These are phyloP conservation scores for Petunia hybrid DNA, from an alignment of 305 asterid genomes.

Conservation along the genomic window DNA sequence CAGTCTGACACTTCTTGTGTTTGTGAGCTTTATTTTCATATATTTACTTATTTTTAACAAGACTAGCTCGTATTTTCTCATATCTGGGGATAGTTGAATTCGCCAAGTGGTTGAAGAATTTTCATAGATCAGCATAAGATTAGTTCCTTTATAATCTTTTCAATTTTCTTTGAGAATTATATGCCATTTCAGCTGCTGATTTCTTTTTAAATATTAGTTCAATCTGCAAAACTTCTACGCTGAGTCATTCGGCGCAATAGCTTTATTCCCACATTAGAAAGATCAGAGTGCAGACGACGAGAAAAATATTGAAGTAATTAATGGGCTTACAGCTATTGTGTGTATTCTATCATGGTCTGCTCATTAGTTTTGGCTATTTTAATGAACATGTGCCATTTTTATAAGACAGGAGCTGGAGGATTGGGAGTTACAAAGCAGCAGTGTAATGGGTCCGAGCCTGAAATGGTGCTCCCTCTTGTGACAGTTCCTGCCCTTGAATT, in stretches of 20 bases:
- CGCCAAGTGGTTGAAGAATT: not conserved
- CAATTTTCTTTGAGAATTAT: not conserved
- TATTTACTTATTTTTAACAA: not conserved
- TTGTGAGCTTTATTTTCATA: not conserved
- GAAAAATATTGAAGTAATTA: constrained; percentile 1
- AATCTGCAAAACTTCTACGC: not conserved
- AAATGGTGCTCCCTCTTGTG: constrained; percentile 72
- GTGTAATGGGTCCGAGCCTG: constrained; percentile 63
- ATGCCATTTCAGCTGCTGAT: not conserved
- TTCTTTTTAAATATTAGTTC: not conserved
- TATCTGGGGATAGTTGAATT: not conserved
- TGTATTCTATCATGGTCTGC: not conserved
- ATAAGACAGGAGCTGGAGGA: constrained; percentile 58
- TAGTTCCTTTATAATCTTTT: not conserved
- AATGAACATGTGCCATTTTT: constrained; percentile 13
- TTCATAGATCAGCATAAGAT: not conserved
- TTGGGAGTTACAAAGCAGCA: constrained; percentile 64
- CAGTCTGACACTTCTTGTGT: not conserved
- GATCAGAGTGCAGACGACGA: not conserved
- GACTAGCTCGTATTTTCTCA: not conserved
- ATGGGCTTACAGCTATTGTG: constrained; percentile 16
- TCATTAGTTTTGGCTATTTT: constrained; percentile 2
- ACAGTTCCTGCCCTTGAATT: constrained; percentile 65
- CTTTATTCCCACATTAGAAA: not conserved
- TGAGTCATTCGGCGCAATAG: not conserved